A percentile compares a stretch with the other conserved stretches of the same genome.
Evolutionary conservation across 106 monocot species (phyloP).

Genomic region (Dendrobium officinale): DNA sequence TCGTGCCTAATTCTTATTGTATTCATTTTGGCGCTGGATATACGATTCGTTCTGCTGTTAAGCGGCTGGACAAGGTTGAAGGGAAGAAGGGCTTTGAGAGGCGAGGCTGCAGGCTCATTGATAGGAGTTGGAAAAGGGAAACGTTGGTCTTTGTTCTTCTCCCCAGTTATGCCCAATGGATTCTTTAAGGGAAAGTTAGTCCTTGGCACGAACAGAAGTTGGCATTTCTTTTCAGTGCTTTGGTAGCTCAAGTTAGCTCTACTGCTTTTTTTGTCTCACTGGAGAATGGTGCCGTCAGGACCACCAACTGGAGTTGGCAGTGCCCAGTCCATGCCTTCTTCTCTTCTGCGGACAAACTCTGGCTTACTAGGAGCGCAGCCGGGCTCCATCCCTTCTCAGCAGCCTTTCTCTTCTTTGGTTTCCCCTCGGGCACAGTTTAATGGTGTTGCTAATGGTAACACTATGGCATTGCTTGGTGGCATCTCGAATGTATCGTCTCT

Average conservation of each 20-base stretch:
- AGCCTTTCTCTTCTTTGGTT: conserved; percentile 40
- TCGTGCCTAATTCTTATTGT: not conserved
- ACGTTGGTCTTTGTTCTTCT: not conserved
- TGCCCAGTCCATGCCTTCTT: conserved; percentile 29
- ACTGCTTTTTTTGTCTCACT: not conserved
- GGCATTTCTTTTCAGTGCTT: not conserved
- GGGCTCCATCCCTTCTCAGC: conserved; percentile 29
- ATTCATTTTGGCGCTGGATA: conserved; percentile 1
- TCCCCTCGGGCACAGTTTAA: conserved; percentile 51
- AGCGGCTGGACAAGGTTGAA: not conserved
- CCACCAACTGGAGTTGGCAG: conserved; percentile 15
- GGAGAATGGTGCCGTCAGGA: conserved; percentile 18
- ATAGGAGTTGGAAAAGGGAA: not conserved
- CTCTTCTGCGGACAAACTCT: conserved; percentile 46
- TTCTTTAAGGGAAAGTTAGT: not conserved
- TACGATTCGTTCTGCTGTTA: conserved; percentile 2
- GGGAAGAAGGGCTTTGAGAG: not conserved
- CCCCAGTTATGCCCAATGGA: not conserved
- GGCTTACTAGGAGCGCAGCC: conserved; percentile 28
- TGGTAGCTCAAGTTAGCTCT: not conserved
- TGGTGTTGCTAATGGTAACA: conserved; percentile 17
- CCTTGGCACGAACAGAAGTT: not conserved
- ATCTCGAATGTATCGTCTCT: conserved; percentile 42
- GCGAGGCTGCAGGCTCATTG: not conserved
- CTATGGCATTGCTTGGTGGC: conserved; percentile 29